Conservation (phyloP, 108 stramenopile species). For the Nannochloropsis granulata region DNA sequence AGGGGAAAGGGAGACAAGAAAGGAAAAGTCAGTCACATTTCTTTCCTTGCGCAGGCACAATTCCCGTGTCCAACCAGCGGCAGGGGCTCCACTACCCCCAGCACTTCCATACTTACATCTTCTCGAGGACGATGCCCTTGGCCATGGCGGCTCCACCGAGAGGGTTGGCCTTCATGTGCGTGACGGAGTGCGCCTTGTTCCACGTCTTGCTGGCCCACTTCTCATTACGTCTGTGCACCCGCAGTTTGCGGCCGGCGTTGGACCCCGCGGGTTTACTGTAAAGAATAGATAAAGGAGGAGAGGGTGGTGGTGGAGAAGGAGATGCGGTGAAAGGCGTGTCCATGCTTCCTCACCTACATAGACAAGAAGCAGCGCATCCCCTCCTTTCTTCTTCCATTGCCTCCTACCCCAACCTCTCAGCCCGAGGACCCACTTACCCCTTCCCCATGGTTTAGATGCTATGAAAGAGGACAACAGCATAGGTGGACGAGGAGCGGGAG, state of each 20-base stretch:
- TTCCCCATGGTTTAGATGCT: no score
- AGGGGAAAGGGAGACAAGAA: not conserved
- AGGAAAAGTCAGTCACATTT: not conserved
- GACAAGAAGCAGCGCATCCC: no score
- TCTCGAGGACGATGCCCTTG: slow-evolving; percentile 99
- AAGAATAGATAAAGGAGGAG: not conserved
- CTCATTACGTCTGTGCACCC: slow-evolving; percentile 86
- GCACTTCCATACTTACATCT: slow-evolving; percentile 52
- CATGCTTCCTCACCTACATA: no score
- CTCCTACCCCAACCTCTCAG: no score
- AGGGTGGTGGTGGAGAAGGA: not conserved
- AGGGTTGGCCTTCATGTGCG: slow-evolving; percentile 99
- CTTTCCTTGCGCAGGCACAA: not conserved
- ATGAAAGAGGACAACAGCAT: no score
- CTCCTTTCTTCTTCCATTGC: no score
- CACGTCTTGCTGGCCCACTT: slow-evolving; percentile 69
- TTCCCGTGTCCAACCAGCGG: no score
- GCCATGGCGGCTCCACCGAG: slow-evolving; percentile 99
- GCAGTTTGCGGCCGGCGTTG: slow-evolving; percentile 97
- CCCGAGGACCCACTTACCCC: no score
- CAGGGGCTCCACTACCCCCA: not conserved
- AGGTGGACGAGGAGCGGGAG: no score
- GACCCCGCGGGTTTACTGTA: slow-evolving; percentile 97
- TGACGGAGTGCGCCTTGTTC: slow-evolving; percentile 96
- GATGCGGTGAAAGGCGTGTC: no score